phyloP scores from a whole-genome alignment of 345 rosid genomes.

The Syzygium grande region DNA sequence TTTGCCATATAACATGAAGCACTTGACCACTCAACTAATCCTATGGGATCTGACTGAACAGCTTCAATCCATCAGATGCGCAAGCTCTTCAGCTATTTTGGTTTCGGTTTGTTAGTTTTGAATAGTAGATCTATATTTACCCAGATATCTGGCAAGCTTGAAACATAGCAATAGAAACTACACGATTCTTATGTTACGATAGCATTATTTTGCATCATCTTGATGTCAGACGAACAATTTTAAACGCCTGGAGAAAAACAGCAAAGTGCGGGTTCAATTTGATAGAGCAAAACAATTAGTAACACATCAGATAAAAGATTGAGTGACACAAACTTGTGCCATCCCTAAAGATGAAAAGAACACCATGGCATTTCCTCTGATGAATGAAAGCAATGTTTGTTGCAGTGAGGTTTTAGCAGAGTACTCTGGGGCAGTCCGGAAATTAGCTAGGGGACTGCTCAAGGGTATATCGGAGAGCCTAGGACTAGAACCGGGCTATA shows the following conservation, averaged over 20 bases:
- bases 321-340: not conserved
- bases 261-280: not conserved
- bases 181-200: not conserved
- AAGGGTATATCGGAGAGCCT: constrained; percentile 39
- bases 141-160: not conserved
- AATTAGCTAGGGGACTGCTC: constrained; percentile 18
- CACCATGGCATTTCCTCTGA: not conserved
- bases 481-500: constrained; percentile 24
- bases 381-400: not conserved
- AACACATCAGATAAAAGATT: not conserved
- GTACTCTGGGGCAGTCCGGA: constrained; percentile 16
- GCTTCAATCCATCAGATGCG: not conserved
- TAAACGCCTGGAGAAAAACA: not conserved
- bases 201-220: not conserved
- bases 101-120: not conserved
- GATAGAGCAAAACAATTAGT: not conserved
- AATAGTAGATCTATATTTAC: not conserved
- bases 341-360: not conserved
- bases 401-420: constrained; percentile 20
- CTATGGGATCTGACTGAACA: not conserved
- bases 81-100: not conserved
- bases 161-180: not conserved
- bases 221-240: not conserved
- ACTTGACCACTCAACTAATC: not conserved
- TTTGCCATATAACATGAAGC: not conserved